phyloP scores from a whole-genome alignment of 805 yeast genomes.

The Metschnikowia colocasiae region DNA sequence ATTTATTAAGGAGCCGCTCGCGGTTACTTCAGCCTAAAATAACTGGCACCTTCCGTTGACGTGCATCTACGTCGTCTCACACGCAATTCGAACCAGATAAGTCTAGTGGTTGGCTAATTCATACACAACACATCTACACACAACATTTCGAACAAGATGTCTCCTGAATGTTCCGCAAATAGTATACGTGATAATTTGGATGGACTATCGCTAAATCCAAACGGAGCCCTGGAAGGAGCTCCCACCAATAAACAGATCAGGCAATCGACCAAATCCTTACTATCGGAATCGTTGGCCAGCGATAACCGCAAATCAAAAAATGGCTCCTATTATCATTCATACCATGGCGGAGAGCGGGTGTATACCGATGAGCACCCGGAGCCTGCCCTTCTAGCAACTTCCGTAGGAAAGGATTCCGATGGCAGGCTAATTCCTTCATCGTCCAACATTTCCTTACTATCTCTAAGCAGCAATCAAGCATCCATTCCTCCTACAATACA shows the following conservation, averaged over 20 bases:
- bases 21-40: neutral
- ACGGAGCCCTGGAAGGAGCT: slow-evolving; percentile 1
- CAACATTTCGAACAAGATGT: too few species aligned
- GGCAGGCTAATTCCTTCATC: slow-evolving; percentile 42
- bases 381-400: slow-evolving; percentile 40
- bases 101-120: neutral
- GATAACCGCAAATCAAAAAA: slow-evolving; percentile 11
- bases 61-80: neutral
- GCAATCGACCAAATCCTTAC: slow-evolving; percentile 20
- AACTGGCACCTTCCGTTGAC: neutral
- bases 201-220: slow-evolving; percentile 13
- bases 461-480: slow-evolving; percentile 25
- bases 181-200: slow-evolving; percentile 19
- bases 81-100: neutral
- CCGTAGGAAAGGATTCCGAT: slow-evolving; percentile 39
- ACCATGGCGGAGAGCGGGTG: slow-evolving; percentile 15
- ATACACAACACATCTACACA: neutral
- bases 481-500: neutral
- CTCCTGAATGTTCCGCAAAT: slow-evolving; percentile 15
- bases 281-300: slow-evolving; percentile 28
- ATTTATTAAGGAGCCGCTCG: neutral
- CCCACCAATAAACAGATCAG: slow-evolving; percentile 9
- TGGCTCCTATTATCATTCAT: slow-evolving; percentile 5
- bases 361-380: slow-evolving; percentile 40
- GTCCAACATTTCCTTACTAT: slow-evolving; percentile 38